Percentiles rank a stretch among this genome's conserved stretches.
phyloP scores from a whole-genome alignment of 2,329 filamentous ascomycete species.

The Aureobasidium sp. region DNA sequence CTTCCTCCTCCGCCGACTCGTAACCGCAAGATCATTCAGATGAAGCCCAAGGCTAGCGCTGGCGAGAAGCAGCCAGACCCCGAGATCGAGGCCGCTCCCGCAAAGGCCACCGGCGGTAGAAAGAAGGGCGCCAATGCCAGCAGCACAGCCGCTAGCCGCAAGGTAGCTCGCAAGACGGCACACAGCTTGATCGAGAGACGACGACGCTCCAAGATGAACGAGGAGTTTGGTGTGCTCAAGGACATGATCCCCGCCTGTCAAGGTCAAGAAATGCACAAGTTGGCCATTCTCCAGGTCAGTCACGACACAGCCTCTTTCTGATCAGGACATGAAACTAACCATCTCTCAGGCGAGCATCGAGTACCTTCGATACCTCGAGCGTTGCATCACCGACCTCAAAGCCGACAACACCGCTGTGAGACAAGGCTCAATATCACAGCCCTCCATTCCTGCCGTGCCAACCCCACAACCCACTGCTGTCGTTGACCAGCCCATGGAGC shows the following conservation, averaged over 20 bases:
- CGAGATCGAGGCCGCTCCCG: slow-evolving; percentile 20
- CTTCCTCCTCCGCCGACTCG: slow-evolving; percentile 88
- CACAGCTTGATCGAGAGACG: slow-evolving; percentile 91
- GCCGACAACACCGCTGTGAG: slow-evolving; percentile 33
- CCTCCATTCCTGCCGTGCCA: background rate
- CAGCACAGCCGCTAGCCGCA: slow-evolving; percentile 80
- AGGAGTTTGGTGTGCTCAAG: slow-evolving; percentile 90
- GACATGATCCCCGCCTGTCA: slow-evolving; percentile 91
- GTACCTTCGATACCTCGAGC: slow-evolving; percentile 88
- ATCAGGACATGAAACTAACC: background rate
- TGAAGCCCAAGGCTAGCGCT: slow-evolving; percentile 60
- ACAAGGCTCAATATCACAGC: slow-evolving; percentile 1
- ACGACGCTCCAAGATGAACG: slow-evolving; percentile 94
- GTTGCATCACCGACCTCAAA: slow-evolving; percentile 77
- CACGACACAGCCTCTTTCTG: background rate
- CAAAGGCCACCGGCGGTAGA: slow-evolving; percentile 45
- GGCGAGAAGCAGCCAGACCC: slow-evolving; percentile 27
- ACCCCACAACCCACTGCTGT: background rate
- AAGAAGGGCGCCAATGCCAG: slow-evolving; percentile 65
- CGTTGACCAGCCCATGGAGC: slow-evolving; percentile 27
- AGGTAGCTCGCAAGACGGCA: slow-evolving; percentile 91
- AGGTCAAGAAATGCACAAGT: slow-evolving; percentile 95
- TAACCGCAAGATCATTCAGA: slow-evolving; percentile 94
- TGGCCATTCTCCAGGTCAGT: slow-evolving; percentile 83
- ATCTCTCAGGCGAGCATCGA: slow-evolving; percentile 76